Evolutionary conservation across 2,329 filamentous ascomycete genomes (phyloP).

Genomic region (Neofusicoccum sp.): DNA sequence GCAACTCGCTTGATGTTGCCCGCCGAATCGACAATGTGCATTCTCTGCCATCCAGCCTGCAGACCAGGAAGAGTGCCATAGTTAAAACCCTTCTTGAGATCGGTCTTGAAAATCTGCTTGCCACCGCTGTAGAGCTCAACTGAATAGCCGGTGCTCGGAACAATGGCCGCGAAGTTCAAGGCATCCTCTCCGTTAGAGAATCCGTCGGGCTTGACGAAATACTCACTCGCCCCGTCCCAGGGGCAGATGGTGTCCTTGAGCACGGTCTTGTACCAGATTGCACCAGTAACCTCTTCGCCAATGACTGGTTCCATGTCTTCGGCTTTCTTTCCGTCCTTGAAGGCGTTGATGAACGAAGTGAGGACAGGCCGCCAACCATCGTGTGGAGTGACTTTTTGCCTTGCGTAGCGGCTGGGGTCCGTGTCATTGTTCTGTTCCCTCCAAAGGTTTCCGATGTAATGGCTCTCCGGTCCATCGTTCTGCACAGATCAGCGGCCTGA

Average conservation of each 20-base stretch:
- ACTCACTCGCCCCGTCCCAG: background rate
- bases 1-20: background rate
- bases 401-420: slow-evolving; percentile 25
- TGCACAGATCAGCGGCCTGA: background rate
- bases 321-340: slow-evolving; percentile 23
- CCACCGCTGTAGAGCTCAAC: background rate
- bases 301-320: background rate
- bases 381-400: slow-evolving; percentile 29
- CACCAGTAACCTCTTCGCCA: background rate
- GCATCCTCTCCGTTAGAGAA: background rate
- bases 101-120: background rate
- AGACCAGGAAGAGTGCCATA: background rate
- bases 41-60: background rate
- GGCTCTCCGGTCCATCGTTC: slow-evolving; percentile 38
- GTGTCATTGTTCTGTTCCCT: slow-evolving; percentile 29
- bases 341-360: slow-evolving; percentile 37
- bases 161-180: background rate
- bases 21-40: background rate
- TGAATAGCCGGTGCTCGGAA: background rate
- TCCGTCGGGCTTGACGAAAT: background rate
- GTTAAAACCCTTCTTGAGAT: background rate
- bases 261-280: background rate
- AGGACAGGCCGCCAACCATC: slow-evolving; percentile 36
- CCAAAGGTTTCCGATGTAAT: slow-evolving; percentile 39
- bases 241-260: background rate